These are phyloP conservation scores for Akebia trifoliata DNA, from an alignment of 164 flowering plant species.

Conservation along the genomic window DNA sequence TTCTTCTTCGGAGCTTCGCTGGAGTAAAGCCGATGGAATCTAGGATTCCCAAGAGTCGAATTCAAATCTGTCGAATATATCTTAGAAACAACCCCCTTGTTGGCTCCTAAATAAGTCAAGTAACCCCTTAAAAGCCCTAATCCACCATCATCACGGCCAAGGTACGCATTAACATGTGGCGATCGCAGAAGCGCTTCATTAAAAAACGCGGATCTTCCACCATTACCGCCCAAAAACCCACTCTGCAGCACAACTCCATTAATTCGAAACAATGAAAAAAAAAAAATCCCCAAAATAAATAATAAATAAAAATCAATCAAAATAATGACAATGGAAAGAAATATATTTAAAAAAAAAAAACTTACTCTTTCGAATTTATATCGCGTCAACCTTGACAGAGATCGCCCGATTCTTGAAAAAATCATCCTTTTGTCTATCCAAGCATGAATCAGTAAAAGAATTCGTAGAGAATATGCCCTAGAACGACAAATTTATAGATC, in stretches of 20 bases:
- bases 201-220: constrained; percentile 27
- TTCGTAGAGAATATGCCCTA: neutral
- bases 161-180: constrained; percentile 3
- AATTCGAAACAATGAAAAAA: neutral
- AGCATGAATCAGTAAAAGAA: constrained; percentile 16
- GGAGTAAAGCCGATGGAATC: constrained; percentile 44
- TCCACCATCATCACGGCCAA: constrained; percentile 17
- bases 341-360: neutral
- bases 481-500: neutral
- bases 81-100: constrained; percentile 18
- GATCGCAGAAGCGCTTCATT: constrained; percentile 12
- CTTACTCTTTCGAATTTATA: constrained; percentile 26
- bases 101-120: constrained; percentile 44
- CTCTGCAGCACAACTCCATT: constrained; percentile 5
- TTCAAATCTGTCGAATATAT: constrained; percentile 32
- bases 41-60: constrained; percentile 42
- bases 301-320: constrained; percentile 1
- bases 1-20: constrained; percentile 70
- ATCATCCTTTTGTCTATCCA: constrained; percentile 22
- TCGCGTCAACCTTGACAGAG: constrained; percentile 32
- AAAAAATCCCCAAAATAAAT: neutral
- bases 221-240: constrained; percentile 21
- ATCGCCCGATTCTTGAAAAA: constrained; percentile 38
- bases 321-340: neutral
- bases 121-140: constrained; percentile 51